phyloP scores from a whole-genome alignment of 2,329 filamentous ascomycete genomes.

The Emergomyces orientalis region DNA sequence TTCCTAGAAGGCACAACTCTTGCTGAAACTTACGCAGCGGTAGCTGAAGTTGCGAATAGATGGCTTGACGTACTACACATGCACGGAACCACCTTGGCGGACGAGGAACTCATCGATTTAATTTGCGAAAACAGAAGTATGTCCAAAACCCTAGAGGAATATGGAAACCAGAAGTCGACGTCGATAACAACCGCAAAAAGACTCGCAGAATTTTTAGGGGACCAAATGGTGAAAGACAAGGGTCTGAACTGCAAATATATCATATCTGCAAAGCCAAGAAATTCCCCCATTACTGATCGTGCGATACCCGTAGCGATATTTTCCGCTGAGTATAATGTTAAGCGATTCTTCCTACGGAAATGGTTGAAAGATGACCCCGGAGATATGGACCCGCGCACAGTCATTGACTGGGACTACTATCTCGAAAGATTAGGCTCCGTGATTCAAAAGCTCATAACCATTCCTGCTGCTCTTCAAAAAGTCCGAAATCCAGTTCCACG shows the following conservation, averaged over 20 bases:
- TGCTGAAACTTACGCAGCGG: conserved; percentile 77
- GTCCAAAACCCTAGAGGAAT: conserved; percentile 94
- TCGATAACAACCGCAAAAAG: conserved; percentile 98
- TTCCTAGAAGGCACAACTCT: conserved; percentile 87
- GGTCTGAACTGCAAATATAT: conserved; percentile 99
- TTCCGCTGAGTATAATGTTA: conserved; percentile 80
- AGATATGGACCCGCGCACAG: conserved; percentile 78
- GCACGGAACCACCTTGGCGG: conserved; percentile 78
- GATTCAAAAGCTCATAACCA: conserved; percentile 98
- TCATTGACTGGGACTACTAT: conserved; percentile 98
- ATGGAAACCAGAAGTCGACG: conserved; percentile 89
- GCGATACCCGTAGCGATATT: conserved; percentile 95
- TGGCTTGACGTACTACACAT: conserved; percentile 94
- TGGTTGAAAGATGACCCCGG: conserved; percentile 91
- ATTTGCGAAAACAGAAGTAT: conserved; percentile 99
- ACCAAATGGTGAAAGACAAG: conserved; percentile 99
- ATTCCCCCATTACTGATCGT: conserved; percentile 86
- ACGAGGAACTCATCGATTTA: conserved; percentile 97
- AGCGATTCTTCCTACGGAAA: conserved; percentile 81
- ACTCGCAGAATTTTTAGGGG: conserved; percentile 88
- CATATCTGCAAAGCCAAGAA: conserved; percentile 77
- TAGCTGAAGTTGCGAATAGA: conserved; percentile 87
- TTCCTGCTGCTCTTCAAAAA: conserved; percentile 92
- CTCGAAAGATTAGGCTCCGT: conserved; percentile 90
- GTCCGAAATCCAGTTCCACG: conserved; percentile 88